Conservation (phyloP, 805 yeast species). For the Naumovozyma castellii region DNA sequence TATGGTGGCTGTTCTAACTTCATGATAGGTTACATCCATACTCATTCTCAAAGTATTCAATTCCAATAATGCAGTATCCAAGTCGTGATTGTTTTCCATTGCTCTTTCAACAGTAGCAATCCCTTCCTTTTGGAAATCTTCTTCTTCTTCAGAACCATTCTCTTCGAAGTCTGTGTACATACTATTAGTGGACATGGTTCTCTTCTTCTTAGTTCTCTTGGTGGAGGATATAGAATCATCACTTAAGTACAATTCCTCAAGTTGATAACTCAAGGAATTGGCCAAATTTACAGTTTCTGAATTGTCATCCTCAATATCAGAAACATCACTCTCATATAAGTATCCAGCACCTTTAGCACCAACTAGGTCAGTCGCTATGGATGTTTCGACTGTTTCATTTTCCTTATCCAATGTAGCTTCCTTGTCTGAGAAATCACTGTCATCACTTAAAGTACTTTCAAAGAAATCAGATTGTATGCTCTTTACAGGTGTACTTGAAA, state of each 20-base stretch:
- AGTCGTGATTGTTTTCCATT: conserved; percentile 81
- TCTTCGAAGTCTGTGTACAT: conserved; percentile 38
- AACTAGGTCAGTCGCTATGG: conserved; percentile 22
- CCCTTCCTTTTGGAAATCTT: conserved; percentile 83
- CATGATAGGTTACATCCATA: conserved; percentile 90
- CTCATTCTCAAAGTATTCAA: conserved; percentile 94
- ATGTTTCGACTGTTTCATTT: conserved; percentile 5
- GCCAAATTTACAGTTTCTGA: conserved; percentile 18
- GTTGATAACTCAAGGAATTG: conserved; percentile 35
- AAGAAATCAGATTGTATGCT: conserved; percentile 24
- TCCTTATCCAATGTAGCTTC: conserved; percentile 6
- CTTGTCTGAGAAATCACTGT: conserved; percentile 15
- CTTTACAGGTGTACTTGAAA: conserved; percentile 41
- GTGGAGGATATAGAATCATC: conserved; percentile 52
- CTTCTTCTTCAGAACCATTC: conserved; percentile 38
- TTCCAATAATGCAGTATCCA: conserved; percentile 87
- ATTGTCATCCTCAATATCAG: conserved; percentile 27
- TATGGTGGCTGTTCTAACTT: conserved; percentile 75
- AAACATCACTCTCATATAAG: conserved; percentile 30
- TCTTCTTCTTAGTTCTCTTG: conserved; percentile 37
- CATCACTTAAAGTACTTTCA: conserved; percentile 24
- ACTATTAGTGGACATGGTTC: conserved; percentile 34
- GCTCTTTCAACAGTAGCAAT: conserved; percentile 88
- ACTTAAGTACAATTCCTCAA: conserved; percentile 41
- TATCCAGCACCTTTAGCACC: conserved; percentile 32